Evolutionary conservation across 2,329 filamentous ascomycete species (phyloP).

Genomic region (Aspergillus unguis): DNA sequence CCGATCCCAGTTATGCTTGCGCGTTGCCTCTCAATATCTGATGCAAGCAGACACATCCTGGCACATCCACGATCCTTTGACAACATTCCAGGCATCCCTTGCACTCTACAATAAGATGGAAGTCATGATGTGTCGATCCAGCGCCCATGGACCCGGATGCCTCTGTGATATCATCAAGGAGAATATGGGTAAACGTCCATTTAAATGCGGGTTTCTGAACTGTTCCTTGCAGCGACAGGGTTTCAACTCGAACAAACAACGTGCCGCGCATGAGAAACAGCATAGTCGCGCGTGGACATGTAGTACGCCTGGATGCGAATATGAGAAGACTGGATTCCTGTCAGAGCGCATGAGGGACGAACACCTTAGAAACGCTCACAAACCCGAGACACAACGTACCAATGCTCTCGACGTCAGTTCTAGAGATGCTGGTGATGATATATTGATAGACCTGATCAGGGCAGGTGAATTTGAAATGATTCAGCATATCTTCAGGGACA

Average conservation of each 20-base stretch:
- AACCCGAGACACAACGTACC: background rate
- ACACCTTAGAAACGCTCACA: slow-evolving; percentile 3
- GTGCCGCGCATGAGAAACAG: background rate
- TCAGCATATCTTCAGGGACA: background rate
- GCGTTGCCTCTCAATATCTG: background rate
- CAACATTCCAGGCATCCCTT: background rate
- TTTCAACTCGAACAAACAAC: background rate
- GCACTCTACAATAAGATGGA: background rate
- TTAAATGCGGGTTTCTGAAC: slow-evolving; percentile 4
- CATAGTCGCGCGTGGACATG: slow-evolving; percentile 4
- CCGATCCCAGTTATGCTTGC: background rate
- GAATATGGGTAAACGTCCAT: background rate
- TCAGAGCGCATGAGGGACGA: slow-evolving; percentile 1
- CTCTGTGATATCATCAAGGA: background rate
- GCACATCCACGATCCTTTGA: background rate
- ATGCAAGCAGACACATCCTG: background rate
- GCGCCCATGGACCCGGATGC: background rate
- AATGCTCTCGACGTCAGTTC: background rate
- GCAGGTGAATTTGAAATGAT: background rate
- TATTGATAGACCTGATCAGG: background rate
- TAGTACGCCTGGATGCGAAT: slow-evolving; percentile 1
- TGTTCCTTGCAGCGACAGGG: slow-evolving; percentile 3
- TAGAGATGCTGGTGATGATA: background rate
- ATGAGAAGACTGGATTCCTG: slow-evolving; percentile 2
- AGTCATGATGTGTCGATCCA: background rate